Evolutionary conservation across 805 yeast species (phyloP).

Genomic region (Pichia deserticola): DNA sequence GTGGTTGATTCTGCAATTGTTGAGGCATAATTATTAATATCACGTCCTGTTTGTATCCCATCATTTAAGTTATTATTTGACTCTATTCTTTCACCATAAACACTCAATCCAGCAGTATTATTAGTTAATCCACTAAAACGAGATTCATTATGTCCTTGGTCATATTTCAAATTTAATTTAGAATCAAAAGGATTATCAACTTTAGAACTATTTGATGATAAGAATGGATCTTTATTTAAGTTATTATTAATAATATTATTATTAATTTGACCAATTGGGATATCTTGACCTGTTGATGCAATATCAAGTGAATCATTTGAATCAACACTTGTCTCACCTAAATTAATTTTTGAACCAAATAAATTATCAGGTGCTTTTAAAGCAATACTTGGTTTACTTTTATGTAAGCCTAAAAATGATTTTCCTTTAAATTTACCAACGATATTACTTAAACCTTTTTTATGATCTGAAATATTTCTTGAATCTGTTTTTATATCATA

Average conservation of each 20-base stretch:
- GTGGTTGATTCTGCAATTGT: not conserved
- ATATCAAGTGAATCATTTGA: not conserved
- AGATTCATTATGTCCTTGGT: conserved; percentile 2
- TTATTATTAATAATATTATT: not conserved
- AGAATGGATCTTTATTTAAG: not conserved
- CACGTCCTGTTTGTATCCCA: not conserved
- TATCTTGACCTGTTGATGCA: not conserved
- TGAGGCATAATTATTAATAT: not conserved
- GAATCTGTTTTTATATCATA: not conserved
- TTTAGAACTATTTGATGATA: not conserved
- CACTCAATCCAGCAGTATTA: conserved; percentile 7
- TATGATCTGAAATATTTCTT: not conserved
- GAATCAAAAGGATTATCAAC: conserved; percentile 5
- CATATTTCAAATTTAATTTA: not conserved
- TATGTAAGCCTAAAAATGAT: conserved; percentile 24
- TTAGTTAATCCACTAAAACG: conserved; percentile 2
- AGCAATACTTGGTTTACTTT: conserved; percentile 4
- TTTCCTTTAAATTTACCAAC: conserved; percentile 35
- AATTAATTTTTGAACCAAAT: not conserved
- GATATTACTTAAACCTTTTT: conserved; percentile 26
- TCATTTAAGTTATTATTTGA: not conserved
- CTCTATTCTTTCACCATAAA: conserved; percentile 7
- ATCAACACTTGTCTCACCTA: not conserved
- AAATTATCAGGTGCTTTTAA: not conserved
- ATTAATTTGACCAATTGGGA: not conserved